Conservation (phyloP, 805 yeast species). For the Candida ponderosae region DNA sequence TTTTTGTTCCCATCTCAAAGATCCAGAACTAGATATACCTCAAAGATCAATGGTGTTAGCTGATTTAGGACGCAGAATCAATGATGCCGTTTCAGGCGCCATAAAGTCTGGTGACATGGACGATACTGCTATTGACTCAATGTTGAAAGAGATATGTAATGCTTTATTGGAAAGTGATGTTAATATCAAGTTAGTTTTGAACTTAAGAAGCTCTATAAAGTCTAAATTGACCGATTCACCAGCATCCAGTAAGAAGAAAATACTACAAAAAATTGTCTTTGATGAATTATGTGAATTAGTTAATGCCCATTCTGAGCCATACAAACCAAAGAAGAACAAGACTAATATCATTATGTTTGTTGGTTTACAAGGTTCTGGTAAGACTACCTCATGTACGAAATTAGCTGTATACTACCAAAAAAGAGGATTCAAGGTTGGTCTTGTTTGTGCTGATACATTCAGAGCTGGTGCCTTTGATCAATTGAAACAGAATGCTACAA, state of each 20-base stretch:
- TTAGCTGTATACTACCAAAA: constrained; percentile 90
- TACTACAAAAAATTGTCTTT: constrained; percentile 85
- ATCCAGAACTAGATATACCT: too few species aligned
- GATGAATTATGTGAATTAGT: constrained; percentile 87
- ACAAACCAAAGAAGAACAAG: constrained; percentile 80
- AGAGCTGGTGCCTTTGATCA: constrained; percentile 99
- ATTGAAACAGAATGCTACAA: constrained; percentile 93
- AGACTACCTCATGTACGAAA: constrained; percentile 95
- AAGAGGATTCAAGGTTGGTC: constrained; percentile 89
- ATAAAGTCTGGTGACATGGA: constrained; percentile 48
- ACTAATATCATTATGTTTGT: constrained; percentile 90
- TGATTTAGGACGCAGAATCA: constrained; percentile 71
- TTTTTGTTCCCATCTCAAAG: too few species aligned
- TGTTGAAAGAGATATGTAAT: constrained; percentile 83
- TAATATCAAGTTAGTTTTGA: constrained; percentile 75
- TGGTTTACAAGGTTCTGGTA: constrained; percentile 98
- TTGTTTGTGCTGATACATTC: constrained; percentile 98
- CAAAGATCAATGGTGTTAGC: constrained; percentile 87
- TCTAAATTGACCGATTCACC: constrained; percentile 47
- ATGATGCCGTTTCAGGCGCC: constrained; percentile 62
- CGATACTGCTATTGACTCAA: constrained; percentile 53
- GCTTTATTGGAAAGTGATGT: constrained; percentile 95
- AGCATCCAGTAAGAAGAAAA: constrained; percentile 61
- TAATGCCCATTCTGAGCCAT: constrained; percentile 55
- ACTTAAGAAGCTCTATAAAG: constrained; percentile 65